Percentiles rank a stretch among this genome's conserved stretches.
These are phyloP conservation scores for Pelargonium citronellum DNA, from an alignment of 441 rosid genomes.

Conservation along the genomic window DNA sequence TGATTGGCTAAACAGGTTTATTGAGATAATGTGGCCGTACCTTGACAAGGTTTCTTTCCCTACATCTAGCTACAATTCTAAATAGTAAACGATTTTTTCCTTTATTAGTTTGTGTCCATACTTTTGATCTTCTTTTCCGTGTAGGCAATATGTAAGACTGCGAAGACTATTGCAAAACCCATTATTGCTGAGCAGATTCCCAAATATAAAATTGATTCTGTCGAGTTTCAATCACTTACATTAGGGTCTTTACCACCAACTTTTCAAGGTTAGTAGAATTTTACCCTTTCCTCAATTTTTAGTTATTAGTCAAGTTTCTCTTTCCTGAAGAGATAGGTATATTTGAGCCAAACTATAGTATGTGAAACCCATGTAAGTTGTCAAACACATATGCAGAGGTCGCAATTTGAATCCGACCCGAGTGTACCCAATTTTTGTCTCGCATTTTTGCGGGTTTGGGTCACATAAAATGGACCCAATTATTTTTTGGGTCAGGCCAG, in stretches of 20 bases:
- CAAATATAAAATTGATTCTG: conserved; percentile 86
- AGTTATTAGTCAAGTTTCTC: not conserved
- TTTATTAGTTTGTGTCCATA: conserved; percentile 8
- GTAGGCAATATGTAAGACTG: conserved; percentile 86
- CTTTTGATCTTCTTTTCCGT: conserved; percentile 9
- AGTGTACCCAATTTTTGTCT: too few species aligned
- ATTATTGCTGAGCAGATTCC: conserved; percentile 90
- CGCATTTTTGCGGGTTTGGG: too few species aligned
- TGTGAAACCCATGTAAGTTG: too few species aligned
- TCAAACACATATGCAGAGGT: too few species aligned
- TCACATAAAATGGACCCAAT: too few species aligned
- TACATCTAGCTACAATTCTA: conserved; percentile 6
- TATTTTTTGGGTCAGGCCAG: too few species aligned
- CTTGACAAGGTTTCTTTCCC: conserved; percentile 74
- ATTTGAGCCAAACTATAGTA: too few species aligned
- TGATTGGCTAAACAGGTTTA: conserved; percentile 84
- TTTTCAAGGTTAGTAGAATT: conserved; percentile 54
- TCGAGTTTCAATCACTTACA: conserved; percentile 75
- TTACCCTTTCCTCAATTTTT: not conserved
- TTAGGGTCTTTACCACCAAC: conserved; percentile 87
- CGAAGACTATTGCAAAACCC: conserved; percentile 59
- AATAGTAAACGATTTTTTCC: conserved; percentile 15
- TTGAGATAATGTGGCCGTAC: conserved; percentile 84
- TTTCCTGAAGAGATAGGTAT: too few species aligned
- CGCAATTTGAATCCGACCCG: too few species aligned